phyloP scores from a whole-genome alignment of 768 basidiomycete species.

The Rhodotorula graminis region DNA sequence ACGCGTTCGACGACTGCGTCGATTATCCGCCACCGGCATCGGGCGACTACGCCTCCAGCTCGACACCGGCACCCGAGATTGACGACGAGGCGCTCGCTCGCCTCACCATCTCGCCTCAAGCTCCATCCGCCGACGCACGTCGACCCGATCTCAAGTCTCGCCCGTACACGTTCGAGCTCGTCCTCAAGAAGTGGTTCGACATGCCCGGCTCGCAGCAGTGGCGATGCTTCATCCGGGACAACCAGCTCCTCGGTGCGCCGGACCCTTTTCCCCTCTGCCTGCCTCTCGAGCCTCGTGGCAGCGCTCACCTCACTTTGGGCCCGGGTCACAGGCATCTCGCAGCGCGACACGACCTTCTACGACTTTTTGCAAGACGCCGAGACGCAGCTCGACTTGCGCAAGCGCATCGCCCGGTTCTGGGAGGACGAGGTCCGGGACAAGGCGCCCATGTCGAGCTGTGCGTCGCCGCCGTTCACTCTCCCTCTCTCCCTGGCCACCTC shows the following conservation, averaged over 20 bases:
- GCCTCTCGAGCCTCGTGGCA: no score
- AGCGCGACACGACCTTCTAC: slow-evolving; percentile 83
- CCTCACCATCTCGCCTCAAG: not conserved
- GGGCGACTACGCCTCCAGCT: no score
- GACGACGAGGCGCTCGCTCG: slow-evolving; percentile 31
- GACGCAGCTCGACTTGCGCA: slow-evolving; percentile 56
- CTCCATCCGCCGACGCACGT: no score
- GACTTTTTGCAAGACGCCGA: slow-evolving; percentile 68
- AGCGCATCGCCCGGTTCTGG: slow-evolving; percentile 63
- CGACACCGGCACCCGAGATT: not conserved
- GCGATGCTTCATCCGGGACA: slow-evolving; percentile 78
- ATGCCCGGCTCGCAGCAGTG: slow-evolving; percentile 79
- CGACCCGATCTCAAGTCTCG: not conserved
- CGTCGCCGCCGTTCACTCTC: slow-evolving; percentile 41
- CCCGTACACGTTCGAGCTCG: slow-evolving; percentile 60
- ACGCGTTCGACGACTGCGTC: slow-evolving; percentile 62
- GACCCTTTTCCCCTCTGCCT: not conserved
- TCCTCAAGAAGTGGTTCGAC: slow-evolving; percentile 84
- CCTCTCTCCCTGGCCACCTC: not conserved
- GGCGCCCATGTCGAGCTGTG: slow-evolving; percentile 67
- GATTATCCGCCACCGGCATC: slow-evolving; percentile 15
- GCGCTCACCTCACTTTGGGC: not conserved
- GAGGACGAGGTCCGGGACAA: slow-evolving; percentile 58
- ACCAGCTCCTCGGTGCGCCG: slow-evolving; percentile 63
- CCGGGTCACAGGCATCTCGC: slow-evolving; percentile 62